Base-by-base conservation (phyloP, 2,329 filamentous ascomycete species). In the Chaetothyriales sp. region DNA sequence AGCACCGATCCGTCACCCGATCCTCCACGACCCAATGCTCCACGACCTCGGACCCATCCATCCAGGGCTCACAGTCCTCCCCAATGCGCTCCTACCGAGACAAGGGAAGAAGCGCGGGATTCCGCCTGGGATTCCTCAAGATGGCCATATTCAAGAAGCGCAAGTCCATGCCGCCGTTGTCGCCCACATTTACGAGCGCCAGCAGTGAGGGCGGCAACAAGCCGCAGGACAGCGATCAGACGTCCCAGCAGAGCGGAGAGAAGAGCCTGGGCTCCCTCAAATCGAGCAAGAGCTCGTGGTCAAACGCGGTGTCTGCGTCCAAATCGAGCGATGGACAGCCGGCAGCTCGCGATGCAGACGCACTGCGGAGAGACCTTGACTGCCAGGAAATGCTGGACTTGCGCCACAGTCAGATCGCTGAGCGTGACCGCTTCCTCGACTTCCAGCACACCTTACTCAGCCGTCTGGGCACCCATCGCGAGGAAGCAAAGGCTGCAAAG, bases 401-500 rank as follows among this genome's bases (percentile, higher is more conserved):
- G n/a, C 55, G 50, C 28, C 55, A 54, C 52, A 40, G 47, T 28
- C 60, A 62, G 48, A 22, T 59, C 22, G 59, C 59, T 18, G 59
- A 62, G 44, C 61, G 54, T 47, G 51, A 49, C 13, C 56, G 60
- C 7, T 61, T 62, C 44, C 49, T 62, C 9, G 52, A 58, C 18
- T 62, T 56, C 29, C 59, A 60, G 48, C 45, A 53, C 29, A 49
- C 48, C 4, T 40, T 58, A 18, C 45, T 62, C 5, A 45, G 45
- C 8, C 48, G 56, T 18, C 50, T 62, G n/a, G 50, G 49, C 13
- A 46, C 45, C 9, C 44, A 55, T 45, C 54, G 60, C 20, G 54
- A 61, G 19, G 33, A 40, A 9, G 20, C 50, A 28, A 58, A 69
- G 20, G 58, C 62, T 4, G 63, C 66, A 22, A 63, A 52, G 43